Base-by-base conservation (phyloP, 2,329 filamentous ascomycete species). In the Aaosphaeria arxii region DNA sequence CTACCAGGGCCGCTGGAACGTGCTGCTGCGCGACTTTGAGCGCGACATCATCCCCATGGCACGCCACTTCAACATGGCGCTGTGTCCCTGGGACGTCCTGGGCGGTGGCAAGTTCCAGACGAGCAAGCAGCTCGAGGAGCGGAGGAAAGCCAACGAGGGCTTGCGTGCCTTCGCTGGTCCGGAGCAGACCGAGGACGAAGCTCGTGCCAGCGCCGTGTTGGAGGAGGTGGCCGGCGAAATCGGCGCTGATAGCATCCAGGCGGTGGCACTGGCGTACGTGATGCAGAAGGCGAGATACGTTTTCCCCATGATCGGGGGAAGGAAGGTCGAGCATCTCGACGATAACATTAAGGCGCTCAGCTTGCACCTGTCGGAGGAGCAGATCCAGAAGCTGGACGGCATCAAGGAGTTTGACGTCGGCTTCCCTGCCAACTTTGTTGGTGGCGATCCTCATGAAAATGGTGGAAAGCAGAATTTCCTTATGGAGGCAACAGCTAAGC, bases 281-380 rank as follows among this genome's bases (percentile, higher is more conserved):
- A 78, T 87, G 76, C 76, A 81, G 52, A 89, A 89, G 72, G 73
- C 83, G 1, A 79, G 84, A 0, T 80, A 87, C 58, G 83, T 89
- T 17, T 88, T 87, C 60, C 87, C 87, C 1, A 82, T 89, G 38
- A 74, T 89, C 7, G 86, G 86, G 11, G 83, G 84, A 1, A 77
- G 85, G 11, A 88, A 83, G 56, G 65, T 87, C 11, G 81, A 85
- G 42, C 86, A 89, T 61, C 71, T 90, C 42, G 79, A 83, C 61
- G 77, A 76, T 50, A 89, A 88, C 58, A 85, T 89, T 52, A 79
- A 85, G 60, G 83, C 84, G 0, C 73, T 90, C 39, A 75, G 73
- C 1, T 71, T 89, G 41, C 71, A 77, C 46, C 71, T 90, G 38
- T 78, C 71, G 0, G 64, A 74, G 0, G 75, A 84, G 48, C 84